Conservation (phyloP, 78 protist genomes). For the Dictyostelium intermedium region DNA sequence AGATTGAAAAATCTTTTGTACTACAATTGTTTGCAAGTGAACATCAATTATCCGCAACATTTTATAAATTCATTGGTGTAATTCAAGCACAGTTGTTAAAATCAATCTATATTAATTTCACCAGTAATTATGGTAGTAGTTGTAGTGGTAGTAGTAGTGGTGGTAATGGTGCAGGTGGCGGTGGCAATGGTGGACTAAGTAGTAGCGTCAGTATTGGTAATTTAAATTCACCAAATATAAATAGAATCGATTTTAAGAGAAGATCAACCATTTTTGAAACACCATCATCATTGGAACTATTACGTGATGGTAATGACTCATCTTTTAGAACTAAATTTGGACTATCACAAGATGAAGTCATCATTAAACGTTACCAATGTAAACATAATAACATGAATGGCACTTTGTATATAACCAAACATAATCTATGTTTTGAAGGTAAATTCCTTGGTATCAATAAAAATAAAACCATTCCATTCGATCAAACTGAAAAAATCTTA, state of each 20-base stretch:
- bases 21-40: conserved; percentile 55
- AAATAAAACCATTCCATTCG: conserved; percentile 48
- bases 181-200: background rate
- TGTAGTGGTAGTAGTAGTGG: background rate
- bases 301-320: conserved; percentile 30
- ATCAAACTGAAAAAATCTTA: conserved; percentile 27
- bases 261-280: conserved; percentile 32
- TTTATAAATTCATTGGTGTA: conserved; percentile 52
- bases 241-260: background rate
- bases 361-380: conserved; percentile 64
- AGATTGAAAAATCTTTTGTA: conserved; percentile 60
- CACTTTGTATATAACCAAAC: conserved; percentile 58
- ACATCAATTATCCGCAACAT: conserved; percentile 56
- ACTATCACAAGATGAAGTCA: conserved; percentile 62
- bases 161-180: background rate
- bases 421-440: conserved; percentile 78
- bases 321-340: conserved; percentile 41
- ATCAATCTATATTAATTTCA: background rate
- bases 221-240: conserved; percentile 22
- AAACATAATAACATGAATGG: conserved; percentile 72
- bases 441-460: conserved; percentile 61
- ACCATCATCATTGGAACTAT: conserved; percentile 21
- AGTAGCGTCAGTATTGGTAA: background rate
- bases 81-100: conserved; percentile 26
- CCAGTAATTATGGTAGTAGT: background rate